phyloP scores from a whole-genome alignment of 2,329 filamentous ascomycete species.

The Amesomyces nigricolor region DNA sequence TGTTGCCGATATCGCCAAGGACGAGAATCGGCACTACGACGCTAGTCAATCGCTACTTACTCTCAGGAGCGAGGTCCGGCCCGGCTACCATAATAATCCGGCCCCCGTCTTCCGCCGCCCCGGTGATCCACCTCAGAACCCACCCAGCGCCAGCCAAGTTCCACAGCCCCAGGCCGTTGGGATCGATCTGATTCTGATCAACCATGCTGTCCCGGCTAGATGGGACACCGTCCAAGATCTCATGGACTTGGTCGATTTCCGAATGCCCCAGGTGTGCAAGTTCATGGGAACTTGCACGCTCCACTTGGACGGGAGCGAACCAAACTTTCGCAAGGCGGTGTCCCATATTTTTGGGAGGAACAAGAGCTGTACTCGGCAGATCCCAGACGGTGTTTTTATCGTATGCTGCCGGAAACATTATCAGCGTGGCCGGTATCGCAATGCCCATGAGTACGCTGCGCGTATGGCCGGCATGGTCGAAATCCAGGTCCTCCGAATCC shows the following conservation, averaged over 20 bases:
- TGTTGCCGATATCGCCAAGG: too few relatives aligned
- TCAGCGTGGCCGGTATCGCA: conserved; percentile 68
- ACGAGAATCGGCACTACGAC: too few relatives aligned
- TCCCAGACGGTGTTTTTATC: conserved; percentile 66
- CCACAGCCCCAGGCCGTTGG: background rate
- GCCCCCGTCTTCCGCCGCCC: background rate
- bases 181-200: background rate
- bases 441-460: conserved; percentile 53
- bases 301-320: conserved; percentile 30
- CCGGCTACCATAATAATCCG: background rate
- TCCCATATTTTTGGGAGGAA: conserved; percentile 80
- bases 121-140: too few relatives aligned
- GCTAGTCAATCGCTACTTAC: too few relatives aligned
- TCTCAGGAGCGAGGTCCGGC: too few relatives aligned
- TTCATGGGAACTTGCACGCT: conserved; percentile 50
- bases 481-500: conserved; percentile 56
- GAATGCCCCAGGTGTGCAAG: conserved; percentile 40
- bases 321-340: conserved; percentile 59
- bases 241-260: background rate
- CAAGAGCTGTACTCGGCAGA: conserved; percentile 67
- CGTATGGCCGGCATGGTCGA: conserved; percentile 60
- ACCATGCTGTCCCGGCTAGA: background rate
- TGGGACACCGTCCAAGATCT: background rate
- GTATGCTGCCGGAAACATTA: conserved; percentile 79
- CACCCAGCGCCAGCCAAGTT: too few relatives aligned